Conservation (phyloP, 2,329 filamentous ascomycete species). For the Leptographium galeiforme region DNA sequence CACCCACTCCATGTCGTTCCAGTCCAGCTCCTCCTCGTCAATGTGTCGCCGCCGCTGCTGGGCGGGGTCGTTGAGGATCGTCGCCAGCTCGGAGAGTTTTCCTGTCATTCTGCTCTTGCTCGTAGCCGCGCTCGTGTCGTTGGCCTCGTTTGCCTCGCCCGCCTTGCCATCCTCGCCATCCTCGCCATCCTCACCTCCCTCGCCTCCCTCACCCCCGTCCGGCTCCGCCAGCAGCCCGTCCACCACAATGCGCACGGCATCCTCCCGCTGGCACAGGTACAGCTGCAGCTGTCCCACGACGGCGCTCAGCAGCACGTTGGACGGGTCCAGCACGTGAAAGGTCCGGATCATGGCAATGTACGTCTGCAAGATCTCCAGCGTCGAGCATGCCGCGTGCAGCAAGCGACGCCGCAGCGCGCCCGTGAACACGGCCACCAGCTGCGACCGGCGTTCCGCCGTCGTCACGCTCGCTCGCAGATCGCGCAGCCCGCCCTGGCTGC, state of each 20-base stretch:
- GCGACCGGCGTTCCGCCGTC: conserved; percentile 51
- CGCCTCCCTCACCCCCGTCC: conserved; percentile 24
- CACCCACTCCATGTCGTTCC: conserved; percentile 85
- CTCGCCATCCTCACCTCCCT: no score
- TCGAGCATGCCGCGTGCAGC: conserved; percentile 63
- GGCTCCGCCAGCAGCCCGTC: conserved; percentile 55
- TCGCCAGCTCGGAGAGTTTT: conserved; percentile 55
- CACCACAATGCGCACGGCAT: conserved; percentile 67
- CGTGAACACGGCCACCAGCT: conserved; percentile 58
- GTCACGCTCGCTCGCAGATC: conserved; percentile 61
- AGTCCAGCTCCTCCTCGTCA: conserved; percentile 64
- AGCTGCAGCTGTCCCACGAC: conserved; percentile 60
- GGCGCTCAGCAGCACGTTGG: conserved; percentile 62
- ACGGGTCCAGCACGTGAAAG: conserved; percentile 62
- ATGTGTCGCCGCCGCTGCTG: conserved; percentile 37
- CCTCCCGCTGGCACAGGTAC: conserved; percentile 62
- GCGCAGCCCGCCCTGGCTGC: conserved; percentile 56
- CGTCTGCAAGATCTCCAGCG: conserved; percentile 59
- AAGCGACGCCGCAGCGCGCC: conserved; percentile 51
- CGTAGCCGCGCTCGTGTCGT: no score
- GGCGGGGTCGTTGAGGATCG: conserved; percentile 48
- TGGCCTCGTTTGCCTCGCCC: no score
- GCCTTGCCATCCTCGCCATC: no score
- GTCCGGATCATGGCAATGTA: conserved; percentile 71
- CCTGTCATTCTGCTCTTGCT: neutral